phyloP scores from a whole-genome alignment of 768 basidiomycete species.

The Tulasnella calospora region DNA sequence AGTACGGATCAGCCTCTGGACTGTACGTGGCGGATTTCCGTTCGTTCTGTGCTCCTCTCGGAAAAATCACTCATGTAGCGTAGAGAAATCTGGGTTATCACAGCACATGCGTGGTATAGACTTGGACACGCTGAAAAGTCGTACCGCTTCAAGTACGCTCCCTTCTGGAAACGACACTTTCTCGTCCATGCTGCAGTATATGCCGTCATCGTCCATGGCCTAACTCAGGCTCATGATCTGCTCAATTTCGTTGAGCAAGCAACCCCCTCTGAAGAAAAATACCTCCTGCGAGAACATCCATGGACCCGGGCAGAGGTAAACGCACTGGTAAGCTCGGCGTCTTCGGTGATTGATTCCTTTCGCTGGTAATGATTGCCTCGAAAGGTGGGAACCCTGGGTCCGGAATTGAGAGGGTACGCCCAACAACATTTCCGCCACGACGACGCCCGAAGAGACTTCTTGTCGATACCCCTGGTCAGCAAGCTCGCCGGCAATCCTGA shows the following conservation, averaged over 20 bases:
- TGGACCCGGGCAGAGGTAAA: conserved; percentile 4
- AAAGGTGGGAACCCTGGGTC: neutral
- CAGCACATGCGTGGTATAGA: conserved; percentile 16
- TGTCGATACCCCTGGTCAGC: neutral
- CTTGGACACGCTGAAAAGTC: conserved; percentile 6
- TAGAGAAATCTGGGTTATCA: conserved; percentile 12
- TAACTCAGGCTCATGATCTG: conserved; percentile 2
- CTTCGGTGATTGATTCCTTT: no score
- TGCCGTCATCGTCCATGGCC: neutral
- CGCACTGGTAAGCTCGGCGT: neutral
- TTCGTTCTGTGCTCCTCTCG: neutral
- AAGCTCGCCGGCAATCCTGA: neutral
- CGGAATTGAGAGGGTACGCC: neutral
- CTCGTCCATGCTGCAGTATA: neutral
- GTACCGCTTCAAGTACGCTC: conserved; percentile 11
- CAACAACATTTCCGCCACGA: neutral
- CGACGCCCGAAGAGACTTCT: neutral
- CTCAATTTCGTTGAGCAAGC: neutral
- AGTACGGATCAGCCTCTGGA: neutral
- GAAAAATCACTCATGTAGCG: neutral
- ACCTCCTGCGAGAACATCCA: neutral
- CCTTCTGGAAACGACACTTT: conserved; percentile 13
- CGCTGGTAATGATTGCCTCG: neutral
- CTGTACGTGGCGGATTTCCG: neutral
- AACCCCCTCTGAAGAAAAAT: neutral